Percentiles rank a stretch among this genome's conserved stretches.
phyloP scores from a whole-genome alignment of 179 eudicot genomes.

The Gypsophila paniculata region DNA sequence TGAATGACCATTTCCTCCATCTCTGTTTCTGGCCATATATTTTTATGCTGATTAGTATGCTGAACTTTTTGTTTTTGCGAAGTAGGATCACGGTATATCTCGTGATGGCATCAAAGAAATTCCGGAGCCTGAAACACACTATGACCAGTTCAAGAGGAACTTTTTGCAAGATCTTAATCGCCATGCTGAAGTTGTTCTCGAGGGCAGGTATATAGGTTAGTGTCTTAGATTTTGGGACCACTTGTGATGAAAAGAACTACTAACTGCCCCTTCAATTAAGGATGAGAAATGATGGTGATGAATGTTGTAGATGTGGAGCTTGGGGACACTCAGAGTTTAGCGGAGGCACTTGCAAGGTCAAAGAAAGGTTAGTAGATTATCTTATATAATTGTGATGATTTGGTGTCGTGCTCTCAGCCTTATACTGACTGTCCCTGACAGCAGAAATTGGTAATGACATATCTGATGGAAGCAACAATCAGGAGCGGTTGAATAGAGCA shows the following conservation, averaged over 20 bases:
- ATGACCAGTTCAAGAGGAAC: constrained; percentile 70
- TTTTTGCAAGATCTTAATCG: constrained; percentile 78
- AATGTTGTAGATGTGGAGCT: constrained; percentile 57
- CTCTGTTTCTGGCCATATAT: constrained; percentile 7
- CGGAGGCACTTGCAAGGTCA: constrained; percentile 77
- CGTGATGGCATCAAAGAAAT: constrained; percentile 51
- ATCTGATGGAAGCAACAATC: constrained; percentile 38
- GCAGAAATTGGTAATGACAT: constrained; percentile 65
- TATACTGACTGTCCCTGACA: constrained; percentile 26
- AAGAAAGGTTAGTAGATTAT: constrained; percentile 50
- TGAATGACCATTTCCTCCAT: not conserved
- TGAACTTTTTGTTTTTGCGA: constrained; percentile 12
- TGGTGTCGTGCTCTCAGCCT: not conserved
- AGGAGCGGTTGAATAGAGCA: constrained; percentile 53
- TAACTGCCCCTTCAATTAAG: not conserved
- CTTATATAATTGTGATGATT: not conserved
- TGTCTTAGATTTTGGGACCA: constrained; percentile 8
- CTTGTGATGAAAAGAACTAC: not conserved
- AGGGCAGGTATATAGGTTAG: constrained; percentile 83
- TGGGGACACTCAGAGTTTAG: constrained; percentile 65
- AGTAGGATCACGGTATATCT: constrained; percentile 83
- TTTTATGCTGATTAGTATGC: constrained; percentile 11
- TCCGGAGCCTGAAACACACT: constrained; percentile 47
- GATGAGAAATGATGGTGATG: not conserved
- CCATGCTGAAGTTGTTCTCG: constrained; percentile 94